These are phyloP conservation scores for Nicotiana rustica DNA, from an alignment of 305 asterid genomes.

Conservation along the genomic window DNA sequence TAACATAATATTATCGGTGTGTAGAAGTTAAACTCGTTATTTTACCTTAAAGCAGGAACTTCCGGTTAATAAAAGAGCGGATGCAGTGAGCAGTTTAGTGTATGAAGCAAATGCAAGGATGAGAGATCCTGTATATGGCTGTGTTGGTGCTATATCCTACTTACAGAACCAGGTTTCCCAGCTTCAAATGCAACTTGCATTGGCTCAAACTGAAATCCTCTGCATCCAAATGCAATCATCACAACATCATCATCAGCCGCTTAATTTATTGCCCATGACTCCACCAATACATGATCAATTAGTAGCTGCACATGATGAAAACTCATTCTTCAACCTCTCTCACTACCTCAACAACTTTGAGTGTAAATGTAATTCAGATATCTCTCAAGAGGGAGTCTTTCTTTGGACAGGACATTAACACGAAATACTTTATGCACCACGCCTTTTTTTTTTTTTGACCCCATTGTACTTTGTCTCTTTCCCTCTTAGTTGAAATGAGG, in stretches of 20 bases:
- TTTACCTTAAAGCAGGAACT: slow-evolving; percentile 39
- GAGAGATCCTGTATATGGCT: slow-evolving; percentile 49
- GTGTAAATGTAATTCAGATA: slow-evolving; percentile 41
- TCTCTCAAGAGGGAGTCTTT: slow-evolving; percentile 56
- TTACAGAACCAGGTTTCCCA: slow-evolving; percentile 44
- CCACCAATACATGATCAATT: not conserved
- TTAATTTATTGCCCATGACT: not conserved
- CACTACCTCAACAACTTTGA: slow-evolving; percentile 44
- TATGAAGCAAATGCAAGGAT: slow-evolving; percentile 49
- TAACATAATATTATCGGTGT: not conserved
- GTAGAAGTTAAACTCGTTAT: not conserved
- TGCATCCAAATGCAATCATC: slow-evolving; percentile 47
- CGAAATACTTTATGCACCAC: too few relatives aligned
- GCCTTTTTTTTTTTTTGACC: too few relatives aligned
- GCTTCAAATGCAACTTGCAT: slow-evolving; percentile 67
- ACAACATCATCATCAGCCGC: slow-evolving; percentile 33
- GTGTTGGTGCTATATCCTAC: slow-evolving; percentile 45
- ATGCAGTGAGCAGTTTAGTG: slow-evolving; percentile 50
- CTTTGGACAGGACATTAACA: slow-evolving; percentile 52
- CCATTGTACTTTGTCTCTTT: not conserved
- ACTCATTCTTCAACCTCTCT: slow-evolving; percentile 39
- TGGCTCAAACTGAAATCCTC: slow-evolving; percentile 72
- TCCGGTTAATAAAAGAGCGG: slow-evolving; percentile 41
- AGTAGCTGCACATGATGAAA: slow-evolving; percentile 28
- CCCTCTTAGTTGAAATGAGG: not conserved